Evolutionary conservation across 2,329 filamentous ascomycete genomes (phyloP).

Genomic region (Fusarium buxicola): DNA sequence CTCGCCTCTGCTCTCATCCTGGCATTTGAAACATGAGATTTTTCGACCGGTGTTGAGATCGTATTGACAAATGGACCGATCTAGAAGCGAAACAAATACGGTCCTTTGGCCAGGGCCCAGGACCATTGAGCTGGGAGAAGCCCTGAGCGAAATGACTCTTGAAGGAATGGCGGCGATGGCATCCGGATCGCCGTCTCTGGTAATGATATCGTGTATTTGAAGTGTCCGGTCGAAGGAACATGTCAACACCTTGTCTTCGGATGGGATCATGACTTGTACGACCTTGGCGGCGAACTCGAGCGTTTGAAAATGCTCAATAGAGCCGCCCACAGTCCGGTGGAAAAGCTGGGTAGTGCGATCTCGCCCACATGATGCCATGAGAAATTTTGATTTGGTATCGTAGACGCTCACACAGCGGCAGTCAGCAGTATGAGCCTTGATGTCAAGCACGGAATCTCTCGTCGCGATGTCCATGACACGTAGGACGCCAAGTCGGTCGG

Average conservation of each 20-base stretch:
- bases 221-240: conserved; percentile 90
- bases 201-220: conserved; percentile 82
- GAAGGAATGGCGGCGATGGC: conserved; percentile 81
- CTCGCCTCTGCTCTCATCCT: conserved; percentile 83
- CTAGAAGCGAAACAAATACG: conserved; percentile 69
- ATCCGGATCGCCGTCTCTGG: conserved; percentile 72
- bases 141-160: conserved; percentile 83
- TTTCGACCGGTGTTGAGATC: conserved; percentile 76
- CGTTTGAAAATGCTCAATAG: conserved; percentile 86
- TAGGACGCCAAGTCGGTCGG: conserved; percentile 88
- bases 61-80: conserved; percentile 70
- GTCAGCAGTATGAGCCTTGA: conserved; percentile 88
- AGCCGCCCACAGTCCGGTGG: conserved; percentile 64
- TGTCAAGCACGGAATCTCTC: conserved; percentile 72
- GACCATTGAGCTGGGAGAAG: conserved; percentile 87
- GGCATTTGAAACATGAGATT: conserved; percentile 81
- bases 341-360: conserved; percentile 97
- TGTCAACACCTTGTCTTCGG: conserved; percentile 81
- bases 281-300: conserved; percentile 93
- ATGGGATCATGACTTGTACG: conserved; percentile 77
- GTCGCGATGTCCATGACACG: conserved; percentile 74
- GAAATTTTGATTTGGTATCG: conserved; percentile 68
- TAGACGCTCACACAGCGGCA: conserved; percentile 84
- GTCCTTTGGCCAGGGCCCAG: conserved; percentile 71
- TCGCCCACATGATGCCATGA: conserved; percentile 85